Evolutionary conservation across 345 rosid species (phyloP).

Genomic region (Corchorus olitorius): DNA sequence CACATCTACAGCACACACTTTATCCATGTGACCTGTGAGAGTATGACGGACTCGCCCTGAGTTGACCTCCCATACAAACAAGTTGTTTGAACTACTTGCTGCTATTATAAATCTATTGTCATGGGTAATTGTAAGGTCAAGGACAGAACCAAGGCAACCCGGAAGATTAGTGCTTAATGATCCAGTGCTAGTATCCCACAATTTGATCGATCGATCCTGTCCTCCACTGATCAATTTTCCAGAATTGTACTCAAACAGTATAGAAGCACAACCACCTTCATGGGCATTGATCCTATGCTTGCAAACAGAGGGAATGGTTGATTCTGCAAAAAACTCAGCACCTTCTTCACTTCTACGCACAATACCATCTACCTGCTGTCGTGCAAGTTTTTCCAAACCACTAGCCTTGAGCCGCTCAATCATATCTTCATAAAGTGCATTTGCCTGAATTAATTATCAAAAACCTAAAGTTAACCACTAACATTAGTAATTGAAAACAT

Average conservation of each 20-base stretch:
- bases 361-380: constrained; percentile 93
- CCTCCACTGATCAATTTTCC: constrained; percentile 81
- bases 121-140: constrained; percentile 78
- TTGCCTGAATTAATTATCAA: constrained; percentile 49
- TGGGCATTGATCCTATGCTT: constrained; percentile 80
- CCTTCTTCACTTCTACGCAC: constrained; percentile 93
- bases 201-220: constrained; percentile 77
- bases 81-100: constrained; percentile 94
- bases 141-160: constrained; percentile 90
- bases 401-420: constrained; percentile 80
- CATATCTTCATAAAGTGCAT: constrained; percentile 91
- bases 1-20: constrained; percentile 93
- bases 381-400: constrained; percentile 86
- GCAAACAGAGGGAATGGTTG: constrained; percentile 73
- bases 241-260: constrained; percentile 77
- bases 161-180: constrained; percentile 58
- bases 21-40: constrained; percentile 84
- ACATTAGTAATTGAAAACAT: constrained; percentile 1
- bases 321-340: constrained; percentile 78
- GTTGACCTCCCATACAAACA: constrained; percentile 85
- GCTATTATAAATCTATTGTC: constrained; percentile 86
- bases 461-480: constrained; percentile 19
- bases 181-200: constrained; percentile 90
- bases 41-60: constrained; percentile 84
- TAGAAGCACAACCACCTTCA: constrained; percentile 92